Percentiles rank a stretch among this genome's conserved stretches.
phyloP scores from a whole-genome alignment of 129 eudicot genomes.

The Flaveria trinervia region DNA sequence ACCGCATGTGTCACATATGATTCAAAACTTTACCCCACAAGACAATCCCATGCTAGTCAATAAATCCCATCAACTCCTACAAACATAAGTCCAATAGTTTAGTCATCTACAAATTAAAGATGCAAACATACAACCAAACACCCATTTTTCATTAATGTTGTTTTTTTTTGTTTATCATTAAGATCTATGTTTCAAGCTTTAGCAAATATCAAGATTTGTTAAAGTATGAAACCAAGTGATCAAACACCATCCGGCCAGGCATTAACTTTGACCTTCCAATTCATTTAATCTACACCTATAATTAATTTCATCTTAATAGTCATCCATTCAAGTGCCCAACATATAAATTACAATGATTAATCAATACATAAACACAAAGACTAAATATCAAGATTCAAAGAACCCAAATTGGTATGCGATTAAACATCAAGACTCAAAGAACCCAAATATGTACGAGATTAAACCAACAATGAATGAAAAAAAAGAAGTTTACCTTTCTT shows the following conservation, averaged over 20 bases:
- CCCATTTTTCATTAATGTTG: background rate
- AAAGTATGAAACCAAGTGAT: background rate
- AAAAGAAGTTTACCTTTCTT: slow-evolving; percentile 53
- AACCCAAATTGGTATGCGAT: too few species aligned
- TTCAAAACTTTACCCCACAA: background rate
- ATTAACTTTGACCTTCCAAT: slow-evolving; percentile 21
- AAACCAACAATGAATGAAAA: background rate
- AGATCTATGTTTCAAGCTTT: slow-evolving; percentile 6
- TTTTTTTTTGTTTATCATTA: background rate
- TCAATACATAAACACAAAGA: background rate
- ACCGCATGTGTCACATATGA: background rate
- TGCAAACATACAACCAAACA: background rate
- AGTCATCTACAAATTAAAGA: too few species aligned
- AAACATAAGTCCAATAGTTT: background rate
- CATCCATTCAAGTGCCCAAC: slow-evolving; percentile 14
- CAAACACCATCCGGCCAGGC: background rate
- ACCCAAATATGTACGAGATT: background rate
- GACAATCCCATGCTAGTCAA: background rate
- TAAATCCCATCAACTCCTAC: background rate
- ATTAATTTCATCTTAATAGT: slow-evolving; percentile 9
- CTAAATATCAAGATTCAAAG: background rate
- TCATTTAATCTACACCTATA: slow-evolving; percentile 8
- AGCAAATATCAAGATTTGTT: too few species aligned
- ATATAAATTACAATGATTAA: slow-evolving; percentile 13
- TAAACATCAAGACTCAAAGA: background rate